Conservation (phyloP, 2,329 filamentous ascomycete genomes). For the Geoglossum cookeanum region DNA sequence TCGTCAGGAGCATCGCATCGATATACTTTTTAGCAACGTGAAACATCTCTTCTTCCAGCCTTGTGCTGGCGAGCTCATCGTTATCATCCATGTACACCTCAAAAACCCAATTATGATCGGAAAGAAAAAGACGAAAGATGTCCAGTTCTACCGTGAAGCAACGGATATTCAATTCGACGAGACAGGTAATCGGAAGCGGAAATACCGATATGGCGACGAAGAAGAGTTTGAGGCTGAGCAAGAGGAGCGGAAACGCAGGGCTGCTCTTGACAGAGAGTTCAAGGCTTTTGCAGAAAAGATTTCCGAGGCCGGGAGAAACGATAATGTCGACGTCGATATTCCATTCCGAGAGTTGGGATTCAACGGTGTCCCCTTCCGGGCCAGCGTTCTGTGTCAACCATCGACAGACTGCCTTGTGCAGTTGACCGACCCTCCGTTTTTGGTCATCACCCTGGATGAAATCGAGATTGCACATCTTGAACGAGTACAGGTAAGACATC, state of each 20-base stretch:
- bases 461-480: constrained; percentile 94
- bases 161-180: constrained; percentile 98
- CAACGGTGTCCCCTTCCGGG: constrained; percentile 87
- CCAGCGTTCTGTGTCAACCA: constrained; percentile 87
- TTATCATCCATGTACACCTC: constrained; percentile 93
- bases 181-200: constrained; percentile 92
- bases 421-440: constrained; percentile 89
- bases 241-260: constrained; percentile 76
- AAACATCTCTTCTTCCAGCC: constrained; percentile 98
- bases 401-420: constrained; percentile 95
- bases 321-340: constrained; percentile 85
- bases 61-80: constrained; percentile 86
- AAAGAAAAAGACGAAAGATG: constrained; percentile 97
- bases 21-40: constrained; percentile 94
- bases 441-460: constrained; percentile 86
- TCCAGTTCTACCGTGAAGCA: constrained; percentile 94
- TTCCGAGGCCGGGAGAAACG: constrained; percentile 79
- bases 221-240: constrained; percentile 98
- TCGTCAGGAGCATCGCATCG: constrained; percentile 64
- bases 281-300: constrained; percentile 96
- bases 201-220: constrained; percentile 93
- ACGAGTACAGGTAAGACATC: constrained; percentile 44
- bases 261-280: constrained; percentile 89
- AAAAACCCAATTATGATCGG: constrained; percentile 97
- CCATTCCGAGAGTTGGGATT: constrained; percentile 93